Conservation (phyloP, 805 yeast species). For the Saccharomycopsis selenospora region DNA sequence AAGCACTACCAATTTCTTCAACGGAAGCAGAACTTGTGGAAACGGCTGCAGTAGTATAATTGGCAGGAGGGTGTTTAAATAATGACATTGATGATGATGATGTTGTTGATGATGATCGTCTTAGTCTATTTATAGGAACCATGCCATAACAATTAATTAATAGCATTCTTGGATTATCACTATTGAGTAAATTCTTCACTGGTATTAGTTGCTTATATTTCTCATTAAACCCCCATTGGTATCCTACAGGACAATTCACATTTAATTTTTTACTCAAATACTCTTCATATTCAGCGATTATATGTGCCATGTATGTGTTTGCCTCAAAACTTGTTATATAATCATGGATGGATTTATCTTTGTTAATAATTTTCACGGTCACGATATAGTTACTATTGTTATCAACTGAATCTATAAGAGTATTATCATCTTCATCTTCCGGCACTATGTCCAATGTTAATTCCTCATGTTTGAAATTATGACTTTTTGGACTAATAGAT, state of each 20-base stretch:
- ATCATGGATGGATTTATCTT: slow-evolving; percentile 1
- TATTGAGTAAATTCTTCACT: background rate
- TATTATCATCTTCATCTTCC: background rate
- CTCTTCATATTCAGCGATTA: background rate
- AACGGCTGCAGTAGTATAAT: no score
- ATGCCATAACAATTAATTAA: background rate
- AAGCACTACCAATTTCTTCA: no score
- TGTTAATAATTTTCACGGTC: background rate
- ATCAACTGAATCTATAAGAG: background rate
- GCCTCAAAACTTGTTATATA: background rate
- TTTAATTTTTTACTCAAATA: background rate
- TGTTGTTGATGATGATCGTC: no score
- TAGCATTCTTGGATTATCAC: background rate
- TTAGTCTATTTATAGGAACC: background rate
- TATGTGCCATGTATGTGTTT: background rate
- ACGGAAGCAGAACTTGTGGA: no score
- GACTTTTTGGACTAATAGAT: no score
- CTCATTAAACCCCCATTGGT: background rate
- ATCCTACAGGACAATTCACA: background rate
- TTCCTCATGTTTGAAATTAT: background rate
- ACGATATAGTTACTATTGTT: background rate
- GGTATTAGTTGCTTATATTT: background rate
- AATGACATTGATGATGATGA: no score
- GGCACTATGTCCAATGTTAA: background rate
- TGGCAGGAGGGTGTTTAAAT: no score